A percentile compares a stretch with the other conserved stretches of the same genome.
phyloP scores from a whole-genome alignment of 140 eudicot species.

The Bidens hawaiensis region DNA sequence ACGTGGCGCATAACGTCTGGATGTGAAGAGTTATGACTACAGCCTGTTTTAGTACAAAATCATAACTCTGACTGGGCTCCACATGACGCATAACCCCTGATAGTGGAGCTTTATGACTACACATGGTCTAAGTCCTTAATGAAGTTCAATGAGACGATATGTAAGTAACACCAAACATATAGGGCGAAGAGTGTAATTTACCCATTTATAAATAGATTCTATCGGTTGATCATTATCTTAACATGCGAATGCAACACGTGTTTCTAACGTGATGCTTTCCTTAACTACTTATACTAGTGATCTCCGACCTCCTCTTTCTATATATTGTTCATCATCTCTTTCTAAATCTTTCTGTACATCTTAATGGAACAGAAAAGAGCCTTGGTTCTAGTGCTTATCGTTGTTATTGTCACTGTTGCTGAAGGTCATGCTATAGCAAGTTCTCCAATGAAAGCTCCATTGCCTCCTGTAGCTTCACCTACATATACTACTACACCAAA shows the following conservation, averaged over 20 bases:
- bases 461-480: conserved; percentile 21
- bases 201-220: no score
- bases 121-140: no score
- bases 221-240: neutral
- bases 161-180: no score
- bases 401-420: conserved; percentile 37
- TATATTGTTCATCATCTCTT: neutral
- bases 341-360: conserved; percentile 12
- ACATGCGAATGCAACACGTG: no score
- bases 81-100: no score
- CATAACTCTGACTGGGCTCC: no score
- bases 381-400: conserved; percentile 24
- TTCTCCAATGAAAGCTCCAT: conserved; percentile 30
- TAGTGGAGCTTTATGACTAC: no score
- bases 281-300: conserved; percentile 23
- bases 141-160: no score
- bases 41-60: no score
- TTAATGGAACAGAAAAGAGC: conserved; percentile 36
- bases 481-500: conserved; percentile 22
- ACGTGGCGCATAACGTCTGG: no score
- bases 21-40: no score
- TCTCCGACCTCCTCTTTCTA: neutral
- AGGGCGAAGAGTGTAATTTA: no score
- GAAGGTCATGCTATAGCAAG: conserved; percentile 50
- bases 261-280: neutral